A percentile compares a stretch with the other conserved stretches of the same genome.
Conservation (phyloP, 768 basidiomycete genomes). For the Phaffia tasmanica region DNA sequence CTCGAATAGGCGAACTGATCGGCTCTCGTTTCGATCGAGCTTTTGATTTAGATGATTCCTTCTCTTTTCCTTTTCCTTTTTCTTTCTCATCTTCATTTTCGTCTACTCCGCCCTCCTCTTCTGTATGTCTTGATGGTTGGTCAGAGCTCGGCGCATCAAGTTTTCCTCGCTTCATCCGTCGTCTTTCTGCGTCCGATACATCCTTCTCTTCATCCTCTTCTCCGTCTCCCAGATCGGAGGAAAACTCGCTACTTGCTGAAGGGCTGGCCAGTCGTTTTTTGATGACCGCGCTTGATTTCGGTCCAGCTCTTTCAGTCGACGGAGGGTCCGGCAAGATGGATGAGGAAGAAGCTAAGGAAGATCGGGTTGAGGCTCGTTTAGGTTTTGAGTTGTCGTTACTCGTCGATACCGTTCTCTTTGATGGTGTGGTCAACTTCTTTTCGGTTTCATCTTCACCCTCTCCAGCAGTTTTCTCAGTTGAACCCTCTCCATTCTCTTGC, state of each 20-base stretch:
- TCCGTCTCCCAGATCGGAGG: slow-evolving; percentile 43
- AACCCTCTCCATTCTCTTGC: no score
- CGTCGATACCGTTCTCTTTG: slow-evolving; percentile 28
- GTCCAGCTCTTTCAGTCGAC: slow-evolving; percentile 27
- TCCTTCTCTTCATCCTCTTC: slow-evolving; percentile 15
- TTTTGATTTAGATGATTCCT: no score
- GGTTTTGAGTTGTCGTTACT: slow-evolving; percentile 52
- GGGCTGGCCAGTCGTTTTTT: slow-evolving; percentile 69
- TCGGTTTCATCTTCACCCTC: no score
- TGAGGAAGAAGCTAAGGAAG: neutral
- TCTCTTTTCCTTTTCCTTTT: no score
- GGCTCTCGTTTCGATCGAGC: no score
- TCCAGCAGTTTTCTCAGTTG: no score
- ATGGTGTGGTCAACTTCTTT: no score
- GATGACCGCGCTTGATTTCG: slow-evolving; percentile 70
- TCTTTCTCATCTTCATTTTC: no score
- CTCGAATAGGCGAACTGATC: no score
- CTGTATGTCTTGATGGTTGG: no score
- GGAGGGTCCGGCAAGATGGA: neutral
- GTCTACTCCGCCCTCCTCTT: slow-evolving; percentile 4
- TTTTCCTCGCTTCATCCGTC: no score
- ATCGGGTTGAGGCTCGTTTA: slow-evolving; percentile 43
- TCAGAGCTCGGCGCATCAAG: no score
- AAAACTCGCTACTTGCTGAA: slow-evolving; percentile 39
- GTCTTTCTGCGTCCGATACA: neutral